These are phyloP conservation scores for Penicillium janthinellum DNA, from an alignment of 2,329 filamentous ascomycete genomes.

Conservation along the genomic window DNA sequence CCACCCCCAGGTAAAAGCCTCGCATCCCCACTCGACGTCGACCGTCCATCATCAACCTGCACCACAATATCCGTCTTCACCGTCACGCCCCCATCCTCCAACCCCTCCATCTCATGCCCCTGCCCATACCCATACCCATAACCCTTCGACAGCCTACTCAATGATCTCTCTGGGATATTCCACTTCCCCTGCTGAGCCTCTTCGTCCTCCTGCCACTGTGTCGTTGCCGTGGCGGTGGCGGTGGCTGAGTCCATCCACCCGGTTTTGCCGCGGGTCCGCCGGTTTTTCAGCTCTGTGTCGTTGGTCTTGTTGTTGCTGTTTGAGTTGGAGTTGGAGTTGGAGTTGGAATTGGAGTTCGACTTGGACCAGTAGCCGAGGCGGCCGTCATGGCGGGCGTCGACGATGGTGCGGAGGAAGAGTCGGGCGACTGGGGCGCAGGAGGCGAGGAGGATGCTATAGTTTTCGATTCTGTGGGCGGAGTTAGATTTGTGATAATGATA, in stretches of 20 bases:
- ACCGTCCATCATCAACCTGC: slow-evolving; percentile 26
- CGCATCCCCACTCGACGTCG: slow-evolving; percentile 20
- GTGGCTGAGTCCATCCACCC: slow-evolving; percentile 22
- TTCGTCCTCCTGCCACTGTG: slow-evolving; percentile 16
- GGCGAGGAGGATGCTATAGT: slow-evolving; percentile 41
- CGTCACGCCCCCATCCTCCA: slow-evolving; percentile 25
- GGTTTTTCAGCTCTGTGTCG: slow-evolving; percentile 22
- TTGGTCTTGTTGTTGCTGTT: slow-evolving; percentile 13
- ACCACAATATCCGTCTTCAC: slow-evolving; percentile 37
- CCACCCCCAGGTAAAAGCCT: slow-evolving; percentile 21
- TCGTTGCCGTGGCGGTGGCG: neutral
- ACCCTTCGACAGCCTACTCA: slow-evolving; percentile 15
- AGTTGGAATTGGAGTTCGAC: slow-evolving; percentile 24
- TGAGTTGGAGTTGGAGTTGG: slow-evolving; percentile 20
- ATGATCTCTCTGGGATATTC: slow-evolving; percentile 15
- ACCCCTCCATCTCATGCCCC: slow-evolving; percentile 5
- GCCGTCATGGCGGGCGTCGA: slow-evolving; percentile 28
- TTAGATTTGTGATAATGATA: neutral
- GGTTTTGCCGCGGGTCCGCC: slow-evolving; percentile 2
- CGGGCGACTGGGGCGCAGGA: slow-evolving; percentile 38
- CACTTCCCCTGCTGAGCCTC: slow-evolving; percentile 15
- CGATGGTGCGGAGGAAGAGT: slow-evolving; percentile 35
- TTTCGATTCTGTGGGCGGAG: slow-evolving; percentile 34
- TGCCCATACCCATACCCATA: neutral
- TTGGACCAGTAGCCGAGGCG: slow-evolving; percentile 27